Base-by-base conservation (phyloP, 176 grass and related monocot species). In the maize (Zea mays) region DNA sequence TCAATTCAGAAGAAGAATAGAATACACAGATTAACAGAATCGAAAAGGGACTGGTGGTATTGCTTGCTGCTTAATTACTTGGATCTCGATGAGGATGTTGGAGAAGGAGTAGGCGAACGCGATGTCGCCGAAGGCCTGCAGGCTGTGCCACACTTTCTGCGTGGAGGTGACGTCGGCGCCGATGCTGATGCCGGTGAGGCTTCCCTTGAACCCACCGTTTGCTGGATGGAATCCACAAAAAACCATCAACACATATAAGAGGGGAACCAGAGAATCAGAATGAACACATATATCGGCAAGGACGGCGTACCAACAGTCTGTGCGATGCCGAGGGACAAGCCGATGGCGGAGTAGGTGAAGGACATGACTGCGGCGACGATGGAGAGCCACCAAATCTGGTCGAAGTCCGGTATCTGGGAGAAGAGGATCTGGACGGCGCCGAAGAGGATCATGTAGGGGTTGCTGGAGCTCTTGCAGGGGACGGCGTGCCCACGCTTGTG, bases 341-440 rank as follows among this genome's bases (percentile, higher is more conserved):
- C 88, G 43, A 90, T 86, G 55, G 21, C 3, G 3, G 88, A 86
- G 69, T 90, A 90, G 17, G 79, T 90, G 55, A 90, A 86, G 2
- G 88, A 86, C 88, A 90, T 90, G 10, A 90, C 69, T 4, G 88
- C 88, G 10, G 88, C 88, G 40, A 90, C 88, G 5, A 90, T 90
- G 45, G 83, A 90, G 17, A 90, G 63, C 88, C 88, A 90, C 88
- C 88, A 90, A n/a, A 90, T 90, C 74, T 90, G 83, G 10, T 90
- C 79, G 10, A 90, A 90, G 48, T 86, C 83, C 0, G 88, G 83
- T 0, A 90, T 90, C 71, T 90, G 88, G 5, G 88, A 90, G 74
- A 90, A 79, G 0, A 90, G 15, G 8, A 90, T 75, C 88, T 90
- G 68, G 41, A 12, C 2, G 17, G 39, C 38, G 0, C 88, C 88